Percentiles rank a stretch among this genome's conserved stretches.
Conservation (phyloP, 306 rosid genomes). For the Carpinus viminea region DNA sequence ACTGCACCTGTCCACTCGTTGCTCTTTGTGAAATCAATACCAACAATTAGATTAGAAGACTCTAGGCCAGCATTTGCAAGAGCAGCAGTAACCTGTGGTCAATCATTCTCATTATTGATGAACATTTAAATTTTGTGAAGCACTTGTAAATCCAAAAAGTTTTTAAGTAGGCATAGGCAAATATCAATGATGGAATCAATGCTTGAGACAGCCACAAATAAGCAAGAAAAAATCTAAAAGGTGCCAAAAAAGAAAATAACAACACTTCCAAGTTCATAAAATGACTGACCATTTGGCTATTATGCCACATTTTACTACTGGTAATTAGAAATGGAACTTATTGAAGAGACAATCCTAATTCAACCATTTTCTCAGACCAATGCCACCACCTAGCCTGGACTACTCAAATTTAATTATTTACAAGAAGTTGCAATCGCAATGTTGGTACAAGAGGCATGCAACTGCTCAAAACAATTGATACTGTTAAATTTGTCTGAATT, state of each 20-base stretch:
- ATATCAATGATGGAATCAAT: neutral
- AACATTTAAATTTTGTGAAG: neutral
- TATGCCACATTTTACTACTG: neutral
- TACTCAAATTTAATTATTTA: neutral
- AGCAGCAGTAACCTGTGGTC: slow-evolving; percentile 74
- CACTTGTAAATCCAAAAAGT: neutral
- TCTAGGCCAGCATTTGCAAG: slow-evolving; percentile 83
- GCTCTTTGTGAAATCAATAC: slow-evolving; percentile 94
- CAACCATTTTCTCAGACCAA: neutral
- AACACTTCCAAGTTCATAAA: neutral
- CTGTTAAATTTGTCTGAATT: neutral
- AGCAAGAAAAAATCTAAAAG: neutral
- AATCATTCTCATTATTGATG: slow-evolving; percentile 27
- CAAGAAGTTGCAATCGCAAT: neutral
- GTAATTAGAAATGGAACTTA: neutral
- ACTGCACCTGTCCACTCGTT: slow-evolving; percentile 89
- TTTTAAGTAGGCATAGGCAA: neutral
- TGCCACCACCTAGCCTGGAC: neutral
- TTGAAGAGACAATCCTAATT: neutral
- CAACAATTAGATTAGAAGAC: slow-evolving; percentile 90
- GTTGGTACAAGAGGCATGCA: neutral
- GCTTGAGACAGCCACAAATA: neutral
- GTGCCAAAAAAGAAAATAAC: neutral
- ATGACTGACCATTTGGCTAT: neutral
- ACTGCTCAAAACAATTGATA: neutral